Evolutionary conservation across 805 yeast genomes (phyloP).

Genomic region (Starmerella bombicola): DNA sequence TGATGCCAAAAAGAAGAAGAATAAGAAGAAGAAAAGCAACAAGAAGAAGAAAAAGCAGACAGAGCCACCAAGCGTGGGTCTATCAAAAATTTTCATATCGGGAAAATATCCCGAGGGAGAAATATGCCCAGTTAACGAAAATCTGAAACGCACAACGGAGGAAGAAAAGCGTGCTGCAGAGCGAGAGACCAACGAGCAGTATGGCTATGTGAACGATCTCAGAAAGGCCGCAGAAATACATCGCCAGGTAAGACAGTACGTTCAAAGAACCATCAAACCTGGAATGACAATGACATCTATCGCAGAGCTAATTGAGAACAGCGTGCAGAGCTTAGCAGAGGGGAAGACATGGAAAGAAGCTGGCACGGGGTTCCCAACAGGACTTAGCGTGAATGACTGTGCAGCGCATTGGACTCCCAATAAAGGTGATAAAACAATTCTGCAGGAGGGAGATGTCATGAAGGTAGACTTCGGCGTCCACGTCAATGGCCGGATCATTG

Average conservation of each 20-base stretch:
- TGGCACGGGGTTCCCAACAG: conserved; percentile 98
- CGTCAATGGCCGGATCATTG: conserved; percentile 85
- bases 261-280: conserved; percentile 62
- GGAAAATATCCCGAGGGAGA: conserved; percentile 31
- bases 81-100: conserved; percentile 55
- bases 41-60: conserved; percentile 42
- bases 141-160: conserved; percentile 54
- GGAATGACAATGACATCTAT: conserved; percentile 87
- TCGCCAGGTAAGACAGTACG: conserved; percentile 74
- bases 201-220: conserved; percentile 54
- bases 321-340: conserved; percentile 61
- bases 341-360: conserved; percentile 46
- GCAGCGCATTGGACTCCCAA: conserved; percentile 99
- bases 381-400: conserved; percentile 78
- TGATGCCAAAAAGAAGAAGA: conserved; percentile 27
- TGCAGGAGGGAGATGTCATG: conserved; percentile 82
- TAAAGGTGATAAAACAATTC: conserved; percentile 75
- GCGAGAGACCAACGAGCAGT: conserved; percentile 39
- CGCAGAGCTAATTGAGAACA: conserved; percentile 78
- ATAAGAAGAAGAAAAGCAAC: conserved; percentile 49
- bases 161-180: conserved; percentile 78
- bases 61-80: conserved; percentile 43
- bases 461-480: conserved; percentile 96
- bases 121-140: conserved; percentile 12
- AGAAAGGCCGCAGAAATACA: conserved; percentile 96